These are phyloP conservation scores for Dothiorella sarmentorum DNA, from an alignment of 2,329 filamentous ascomycete species.

Conservation along the genomic window DNA sequence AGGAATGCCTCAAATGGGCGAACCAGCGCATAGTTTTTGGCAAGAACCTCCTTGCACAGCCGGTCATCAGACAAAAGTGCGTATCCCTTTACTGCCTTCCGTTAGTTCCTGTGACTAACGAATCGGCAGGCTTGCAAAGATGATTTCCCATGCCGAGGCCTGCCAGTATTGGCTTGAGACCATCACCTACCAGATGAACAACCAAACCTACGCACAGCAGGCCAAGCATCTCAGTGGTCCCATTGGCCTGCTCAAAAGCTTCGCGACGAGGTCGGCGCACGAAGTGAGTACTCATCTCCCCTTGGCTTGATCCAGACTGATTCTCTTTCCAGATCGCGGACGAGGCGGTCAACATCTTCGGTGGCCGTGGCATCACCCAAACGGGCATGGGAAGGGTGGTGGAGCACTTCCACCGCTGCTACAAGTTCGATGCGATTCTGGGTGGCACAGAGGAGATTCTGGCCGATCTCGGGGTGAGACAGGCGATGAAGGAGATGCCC, in stretches of 20 bases:
- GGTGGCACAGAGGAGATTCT: conserved; percentile 82
- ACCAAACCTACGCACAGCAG: conserved; percentile 78
- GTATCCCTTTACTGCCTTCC: conserved; percentile 23
- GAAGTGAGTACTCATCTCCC: conserved; percentile 42
- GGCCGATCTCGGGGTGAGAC: conserved; percentile 74
- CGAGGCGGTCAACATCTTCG: conserved; percentile 81
- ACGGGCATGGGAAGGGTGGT: conserved; percentile 78
- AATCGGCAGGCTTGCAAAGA: conserved; percentile 64
- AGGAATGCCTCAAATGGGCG: conserved; percentile 84
- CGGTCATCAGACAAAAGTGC: conserved; percentile 75
- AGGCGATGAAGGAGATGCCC: conserved; percentile 80
- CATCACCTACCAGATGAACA: conserved; percentile 83
- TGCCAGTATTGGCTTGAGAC: conserved; percentile 82
- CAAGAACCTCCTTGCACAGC: conserved; percentile 78
- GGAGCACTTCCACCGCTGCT: conserved; percentile 79
- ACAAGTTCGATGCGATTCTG: conserved; percentile 66
- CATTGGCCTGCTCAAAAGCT: conserved; percentile 79
- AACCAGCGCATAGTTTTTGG: conserved; percentile 83
- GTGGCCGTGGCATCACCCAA: conserved; percentile 75
- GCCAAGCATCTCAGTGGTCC: conserved; percentile 72
- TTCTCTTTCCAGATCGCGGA: conserved; percentile 59
- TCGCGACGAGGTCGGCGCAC: conserved; percentile 70
- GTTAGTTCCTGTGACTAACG: background rate
- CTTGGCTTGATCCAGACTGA: background rate
- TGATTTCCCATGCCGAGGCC: conserved; percentile 79